Evolutionary conservation across 257 asterid species (phyloP).

Genomic region (Fraxinus pennsylvanica): DNA sequence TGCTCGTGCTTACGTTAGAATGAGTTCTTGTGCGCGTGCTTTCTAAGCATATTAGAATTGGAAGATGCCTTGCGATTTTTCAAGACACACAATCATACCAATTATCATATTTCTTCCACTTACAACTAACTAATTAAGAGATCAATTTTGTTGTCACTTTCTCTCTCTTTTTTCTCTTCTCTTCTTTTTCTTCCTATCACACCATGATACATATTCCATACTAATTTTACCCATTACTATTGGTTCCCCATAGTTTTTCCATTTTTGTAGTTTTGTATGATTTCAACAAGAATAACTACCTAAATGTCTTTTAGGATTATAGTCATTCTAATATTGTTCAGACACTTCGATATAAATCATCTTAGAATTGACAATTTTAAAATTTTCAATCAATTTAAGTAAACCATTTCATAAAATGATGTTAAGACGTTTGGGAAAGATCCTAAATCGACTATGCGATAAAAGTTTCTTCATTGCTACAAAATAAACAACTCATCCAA

Average conservation of each 20-base stretch:
- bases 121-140: slow-evolving; percentile 47
- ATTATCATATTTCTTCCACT: slow-evolving; percentile 53
- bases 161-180: neutral
- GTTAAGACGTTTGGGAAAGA: neutral
- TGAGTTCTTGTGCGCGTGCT: slow-evolving; percentile 55
- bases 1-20: slow-evolving; percentile 43
- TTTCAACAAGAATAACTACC: slow-evolving; percentile 24
- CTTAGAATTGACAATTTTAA: neutral
- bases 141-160: slow-evolving; percentile 31
- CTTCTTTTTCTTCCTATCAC: neutral
- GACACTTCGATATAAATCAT: neutral
- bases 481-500: neutral
- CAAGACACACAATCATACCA: slow-evolving; percentile 48
- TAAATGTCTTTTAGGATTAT: neutral
- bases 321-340: neutral
- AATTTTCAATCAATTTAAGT: neutral
- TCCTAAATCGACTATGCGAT: neutral
- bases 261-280: slow-evolving; percentile 23
- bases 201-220: slow-evolving; percentile 9
- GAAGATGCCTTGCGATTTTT: slow-evolving; percentile 28
- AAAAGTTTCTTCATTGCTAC: neutral
- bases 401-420: neutral
- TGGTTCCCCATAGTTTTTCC: slow-evolving; percentile 8
- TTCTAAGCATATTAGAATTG: slow-evolving; percentile 33
- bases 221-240: neutral